phyloP scores from a whole-genome alignment of 2,329 filamentous ascomycete genomes.

The Cladosporium velox region DNA sequence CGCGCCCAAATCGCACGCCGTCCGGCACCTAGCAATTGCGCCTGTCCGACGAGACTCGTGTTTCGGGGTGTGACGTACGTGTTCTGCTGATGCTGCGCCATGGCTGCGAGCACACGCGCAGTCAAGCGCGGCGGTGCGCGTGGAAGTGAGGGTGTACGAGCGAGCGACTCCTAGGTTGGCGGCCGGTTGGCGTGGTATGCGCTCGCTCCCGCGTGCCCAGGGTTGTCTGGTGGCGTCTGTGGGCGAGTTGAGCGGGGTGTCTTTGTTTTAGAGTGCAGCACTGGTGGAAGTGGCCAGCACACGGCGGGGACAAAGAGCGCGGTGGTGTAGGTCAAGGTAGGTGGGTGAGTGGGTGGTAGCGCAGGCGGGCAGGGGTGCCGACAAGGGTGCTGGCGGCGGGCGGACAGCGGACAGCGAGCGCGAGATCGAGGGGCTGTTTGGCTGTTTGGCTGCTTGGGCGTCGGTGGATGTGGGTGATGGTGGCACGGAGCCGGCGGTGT shows the following conservation, averaged over 20 bases:
- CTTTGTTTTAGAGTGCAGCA: background rate
- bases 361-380: background rate
- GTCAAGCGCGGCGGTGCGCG: slow-evolving; percentile 5
- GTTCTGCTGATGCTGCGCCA: slow-evolving; percentile 23
- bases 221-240: background rate
- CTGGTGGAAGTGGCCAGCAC: background rate
- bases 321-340: background rate
- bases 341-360: background rate
- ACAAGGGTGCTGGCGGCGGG: background rate
- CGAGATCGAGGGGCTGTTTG: background rate
- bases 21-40: background rate
- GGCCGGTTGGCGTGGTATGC: slow-evolving; percentile 10
- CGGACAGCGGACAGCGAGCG: background rate
- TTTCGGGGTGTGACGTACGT: slow-evolving; percentile 16
- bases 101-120: slow-evolving; percentile 14
- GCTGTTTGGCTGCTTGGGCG: background rate
- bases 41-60: background rate
- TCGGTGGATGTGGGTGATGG: background rate
- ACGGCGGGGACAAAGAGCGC: slow-evolving; percentile 1
- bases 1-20: background rate
- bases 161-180: slow-evolving; percentile 12
- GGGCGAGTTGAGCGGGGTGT: background rate
- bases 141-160: slow-evolving; percentile 3
- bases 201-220: slow-evolving; percentile 13
- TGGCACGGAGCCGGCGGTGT: background rate